Percentiles rank a stretch among this genome's conserved stretches.
phyloP scores from a whole-genome alignment of 208 protist genomes.

The Trypanosoma lewisi region DNA sequence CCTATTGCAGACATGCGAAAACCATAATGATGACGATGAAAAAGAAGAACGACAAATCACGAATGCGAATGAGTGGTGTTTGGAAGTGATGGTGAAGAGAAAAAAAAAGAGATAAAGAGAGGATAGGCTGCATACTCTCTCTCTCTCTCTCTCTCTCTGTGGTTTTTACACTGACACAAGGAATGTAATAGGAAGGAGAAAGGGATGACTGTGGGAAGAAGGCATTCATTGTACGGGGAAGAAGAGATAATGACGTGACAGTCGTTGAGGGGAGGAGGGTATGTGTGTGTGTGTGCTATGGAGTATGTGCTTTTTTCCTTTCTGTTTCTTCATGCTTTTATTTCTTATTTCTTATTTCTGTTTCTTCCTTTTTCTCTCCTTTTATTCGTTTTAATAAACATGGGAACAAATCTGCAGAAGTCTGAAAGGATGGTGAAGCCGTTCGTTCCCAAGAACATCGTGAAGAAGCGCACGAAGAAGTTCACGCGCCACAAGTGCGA shows the following conservation, averaged over 20 bases:
- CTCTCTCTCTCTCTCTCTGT: too few relatives aligned
- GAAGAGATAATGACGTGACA: background rate
- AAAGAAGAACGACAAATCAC: background rate
- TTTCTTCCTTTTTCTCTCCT: background rate
- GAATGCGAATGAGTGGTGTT: background rate
- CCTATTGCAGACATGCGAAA: too few relatives aligned
- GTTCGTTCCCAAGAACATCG: constrained; percentile 86
- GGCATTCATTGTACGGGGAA: too few relatives aligned
- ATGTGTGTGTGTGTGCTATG: background rate
- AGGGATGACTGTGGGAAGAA: too few relatives aligned
- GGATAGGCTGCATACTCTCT: too few relatives aligned
- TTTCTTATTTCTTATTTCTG: background rate
- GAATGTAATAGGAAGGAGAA: too few relatives aligned
- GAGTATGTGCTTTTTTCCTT: too few relatives aligned
- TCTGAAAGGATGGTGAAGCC: constrained; percentile 95
- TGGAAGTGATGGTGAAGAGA: background rate
- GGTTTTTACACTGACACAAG: too few relatives aligned
- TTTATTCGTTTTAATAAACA: too few relatives aligned
- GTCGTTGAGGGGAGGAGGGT: background rate
- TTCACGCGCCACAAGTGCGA: constrained; percentile 97
- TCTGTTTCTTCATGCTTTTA: background rate
- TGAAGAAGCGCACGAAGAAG: constrained; percentile 98
- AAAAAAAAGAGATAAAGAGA: background rate
- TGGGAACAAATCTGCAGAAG: too few relatives aligned
- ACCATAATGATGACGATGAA: background rate